These are phyloP conservation scores for Boletus tylopilopsis DNA, from an alignment of 768 basidiomycete genomes.

Conservation along the genomic window DNA sequence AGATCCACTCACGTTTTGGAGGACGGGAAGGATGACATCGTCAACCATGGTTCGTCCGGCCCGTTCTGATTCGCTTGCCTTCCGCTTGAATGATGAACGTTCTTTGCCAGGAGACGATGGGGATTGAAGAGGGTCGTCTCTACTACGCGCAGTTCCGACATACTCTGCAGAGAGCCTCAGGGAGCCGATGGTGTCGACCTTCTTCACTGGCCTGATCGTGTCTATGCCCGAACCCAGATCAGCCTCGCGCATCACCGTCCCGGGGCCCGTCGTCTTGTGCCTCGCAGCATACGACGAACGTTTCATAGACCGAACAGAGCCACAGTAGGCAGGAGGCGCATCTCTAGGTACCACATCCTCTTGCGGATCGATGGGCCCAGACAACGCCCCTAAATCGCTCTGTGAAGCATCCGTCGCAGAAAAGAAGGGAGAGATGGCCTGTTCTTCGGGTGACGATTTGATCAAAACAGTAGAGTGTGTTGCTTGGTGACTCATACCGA, in stretches of 20 bases:
- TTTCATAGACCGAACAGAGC: slow-evolving; percentile 57
- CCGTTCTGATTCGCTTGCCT: slow-evolving; percentile 53
- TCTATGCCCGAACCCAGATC: slow-evolving; percentile 86
- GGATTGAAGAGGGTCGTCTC: slow-evolving; percentile 45
- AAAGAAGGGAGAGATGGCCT: slow-evolving; percentile 40
- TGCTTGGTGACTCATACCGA: slow-evolving; percentile 52
- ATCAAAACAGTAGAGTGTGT: slow-evolving; percentile 74
- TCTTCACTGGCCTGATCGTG: slow-evolving; percentile 92
- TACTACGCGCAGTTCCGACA: slow-evolving; percentile 63
- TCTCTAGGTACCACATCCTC: slow-evolving; percentile 41
- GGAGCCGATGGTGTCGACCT: slow-evolving; percentile 78
- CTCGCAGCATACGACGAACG: slow-evolving; percentile 81
- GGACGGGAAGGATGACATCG: slow-evolving; percentile 77
- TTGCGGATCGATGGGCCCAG: slow-evolving; percentile 36
- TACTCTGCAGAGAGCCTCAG: slow-evolving; percentile 75
- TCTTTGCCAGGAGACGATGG: slow-evolving; percentile 41
- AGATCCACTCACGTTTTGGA: slow-evolving; percentile 58
- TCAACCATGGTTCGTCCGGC: slow-evolving; percentile 72
- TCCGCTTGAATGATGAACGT: slow-evolving; percentile 42
- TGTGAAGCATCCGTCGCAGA: slow-evolving; percentile 33
- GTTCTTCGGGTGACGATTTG: slow-evolving; percentile 39
- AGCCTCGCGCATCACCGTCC: slow-evolving; percentile 74
- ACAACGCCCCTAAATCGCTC: slow-evolving; percentile 39
- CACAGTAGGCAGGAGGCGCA: slow-evolving; percentile 70
- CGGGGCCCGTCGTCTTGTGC: slow-evolving; percentile 53